A percentile compares a stretch with the other conserved stretches of the same genome.
Evolutionary conservation across 352 stramenopile genomes (phyloP).

Genomic region (Globisporangium uncinulatum): DNA sequence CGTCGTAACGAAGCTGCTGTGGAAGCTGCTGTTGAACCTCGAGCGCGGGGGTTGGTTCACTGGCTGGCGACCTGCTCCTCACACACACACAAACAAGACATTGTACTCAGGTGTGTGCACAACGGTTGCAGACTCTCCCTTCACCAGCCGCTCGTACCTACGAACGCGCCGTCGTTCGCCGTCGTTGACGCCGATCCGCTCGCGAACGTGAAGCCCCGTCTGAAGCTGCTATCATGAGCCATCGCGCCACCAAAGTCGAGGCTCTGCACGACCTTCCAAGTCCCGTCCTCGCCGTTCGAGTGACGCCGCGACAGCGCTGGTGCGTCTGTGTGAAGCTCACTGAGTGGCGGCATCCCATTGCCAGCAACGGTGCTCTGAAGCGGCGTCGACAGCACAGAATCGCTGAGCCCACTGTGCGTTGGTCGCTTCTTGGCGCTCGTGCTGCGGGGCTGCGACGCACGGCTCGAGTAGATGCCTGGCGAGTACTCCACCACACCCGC

Average conservation of each 20-base stretch:
- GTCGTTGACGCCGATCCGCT: neutral
- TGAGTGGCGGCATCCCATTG: neutral
- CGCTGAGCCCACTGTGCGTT: conserved; percentile 8
- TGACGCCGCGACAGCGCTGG: conserved; percentile 38
- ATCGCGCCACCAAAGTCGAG: conserved; percentile 45
- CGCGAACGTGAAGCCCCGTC: conserved; percentile 4
- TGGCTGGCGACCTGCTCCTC: conserved; percentile 29
- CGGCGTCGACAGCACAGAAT: conserved; percentile 11
- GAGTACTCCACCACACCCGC: conserved; percentile 30
- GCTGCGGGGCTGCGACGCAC: conserved; percentile 32
- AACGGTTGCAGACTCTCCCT: too few relatives aligned
- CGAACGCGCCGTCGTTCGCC: conserved; percentile 2
- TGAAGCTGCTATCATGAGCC: conserved; percentile 16
- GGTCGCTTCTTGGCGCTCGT: conserved; percentile 23
- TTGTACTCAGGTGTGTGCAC: too few relatives aligned
- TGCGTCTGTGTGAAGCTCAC: neutral
- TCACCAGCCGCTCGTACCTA: conserved; percentile 1
- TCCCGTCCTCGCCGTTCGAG: conserved; percentile 14
- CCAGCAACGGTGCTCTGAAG: neutral
- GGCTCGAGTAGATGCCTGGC: conserved; percentile 65
- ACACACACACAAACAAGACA: neutral
- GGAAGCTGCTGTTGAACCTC: conserved; percentile 46
- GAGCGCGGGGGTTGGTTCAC: conserved; percentile 39
- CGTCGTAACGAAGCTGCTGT: conserved; percentile 15
- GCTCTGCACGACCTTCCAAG: conserved; percentile 33